Evolutionary conservation across 345 rosid species (phyloP).

Genomic region (Gossypium australe): DNA sequence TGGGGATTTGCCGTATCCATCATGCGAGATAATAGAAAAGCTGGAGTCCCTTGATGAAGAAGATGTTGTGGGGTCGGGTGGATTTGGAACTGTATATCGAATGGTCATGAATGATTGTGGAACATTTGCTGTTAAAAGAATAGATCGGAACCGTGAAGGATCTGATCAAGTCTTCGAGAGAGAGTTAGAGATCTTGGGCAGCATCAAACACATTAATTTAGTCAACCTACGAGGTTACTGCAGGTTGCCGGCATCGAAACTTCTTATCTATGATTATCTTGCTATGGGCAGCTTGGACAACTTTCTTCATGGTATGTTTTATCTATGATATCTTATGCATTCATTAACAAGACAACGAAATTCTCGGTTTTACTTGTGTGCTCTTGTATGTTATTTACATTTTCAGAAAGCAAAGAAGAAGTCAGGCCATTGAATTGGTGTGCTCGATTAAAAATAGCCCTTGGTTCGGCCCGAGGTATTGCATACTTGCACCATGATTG

Average conservation of each 20-base stretch:
- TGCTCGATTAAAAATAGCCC: conserved; percentile 60
- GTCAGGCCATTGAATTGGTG: conserved; percentile 57
- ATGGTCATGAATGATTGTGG: conserved; percentile 99
- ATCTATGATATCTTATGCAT: not conserved
- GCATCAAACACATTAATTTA: conserved; percentile 91
- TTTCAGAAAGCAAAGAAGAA: conserved; percentile 31
- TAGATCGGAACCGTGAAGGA: conserved; percentile 81
- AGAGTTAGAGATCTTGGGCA: conserved; percentile 89
- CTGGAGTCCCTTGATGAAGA: conserved; percentile 90
- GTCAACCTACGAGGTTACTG: conserved; percentile 94
- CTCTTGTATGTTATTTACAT: not conserved
- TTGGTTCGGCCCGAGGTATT: conserved; percentile 86
- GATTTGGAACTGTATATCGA: conserved; percentile 91
- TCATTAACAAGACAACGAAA: not conserved
- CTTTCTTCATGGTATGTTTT: conserved; percentile 66
- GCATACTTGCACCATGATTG: conserved; percentile 95
- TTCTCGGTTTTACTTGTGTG: not conserved
- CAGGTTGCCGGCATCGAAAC: conserved; percentile 74
- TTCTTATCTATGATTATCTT: conserved; percentile 86
- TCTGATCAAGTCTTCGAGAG: conserved; percentile 91
- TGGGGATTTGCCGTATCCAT: conserved; percentile 89
- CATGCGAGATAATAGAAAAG: conserved; percentile 84
- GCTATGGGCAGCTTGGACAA: conserved; percentile 92
- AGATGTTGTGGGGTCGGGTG: conserved; percentile 94
- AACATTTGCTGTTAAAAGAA: conserved; percentile 90